Conservation (phyloP, 495 filamentous ascomycete species). For the Parachaetomium inaequale region DNA sequence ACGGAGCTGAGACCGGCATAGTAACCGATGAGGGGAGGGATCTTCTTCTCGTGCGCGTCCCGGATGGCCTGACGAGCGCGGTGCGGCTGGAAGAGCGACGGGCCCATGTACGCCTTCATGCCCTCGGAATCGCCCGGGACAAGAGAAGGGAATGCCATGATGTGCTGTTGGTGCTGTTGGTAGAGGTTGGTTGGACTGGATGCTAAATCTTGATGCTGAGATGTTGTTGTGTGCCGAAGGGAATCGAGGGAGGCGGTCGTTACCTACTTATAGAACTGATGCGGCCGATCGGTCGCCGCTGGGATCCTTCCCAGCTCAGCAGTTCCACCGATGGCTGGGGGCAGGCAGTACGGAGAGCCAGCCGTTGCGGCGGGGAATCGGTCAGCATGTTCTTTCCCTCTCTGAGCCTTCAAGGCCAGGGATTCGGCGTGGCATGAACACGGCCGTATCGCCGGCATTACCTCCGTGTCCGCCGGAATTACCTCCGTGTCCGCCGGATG, state of each 20-base stretch:
- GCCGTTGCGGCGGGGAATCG: too few species aligned
- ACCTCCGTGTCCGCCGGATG: background rate
- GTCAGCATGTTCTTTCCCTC: too few species aligned
- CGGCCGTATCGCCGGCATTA: background rate
- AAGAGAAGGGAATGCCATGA: constrained; percentile 10
- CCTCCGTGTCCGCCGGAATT: background rate
- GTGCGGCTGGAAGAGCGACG: constrained; percentile 46
- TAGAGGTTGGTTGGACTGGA: background rate
- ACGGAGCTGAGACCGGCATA: constrained; percentile 37
- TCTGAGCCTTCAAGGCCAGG: too few species aligned
- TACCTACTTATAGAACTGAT: too few species aligned
- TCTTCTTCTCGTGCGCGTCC: constrained; percentile 43
- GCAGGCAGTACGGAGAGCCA: too few species aligned
- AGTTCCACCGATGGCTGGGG: too few species aligned
- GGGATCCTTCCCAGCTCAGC: too few species aligned
- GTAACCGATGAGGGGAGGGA: constrained; percentile 40
- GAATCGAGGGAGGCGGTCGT: too few species aligned
- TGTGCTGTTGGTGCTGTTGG: background rate
- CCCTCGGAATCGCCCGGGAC: constrained; percentile 13
- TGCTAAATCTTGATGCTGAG: background rate
- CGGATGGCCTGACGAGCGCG: constrained; percentile 41
- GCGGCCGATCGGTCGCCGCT: too few species aligned
- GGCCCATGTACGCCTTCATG: constrained; percentile 40
- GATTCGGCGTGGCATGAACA: too few species aligned
- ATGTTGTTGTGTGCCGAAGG: background rate